A percentile compares a stretch with the other conserved stretches of the same genome.
These are phyloP conservation scores for Ophiostoma ulmi DNA, from an alignment of 2,329 filamentous ascomycete genomes.

Conservation along the genomic window DNA sequence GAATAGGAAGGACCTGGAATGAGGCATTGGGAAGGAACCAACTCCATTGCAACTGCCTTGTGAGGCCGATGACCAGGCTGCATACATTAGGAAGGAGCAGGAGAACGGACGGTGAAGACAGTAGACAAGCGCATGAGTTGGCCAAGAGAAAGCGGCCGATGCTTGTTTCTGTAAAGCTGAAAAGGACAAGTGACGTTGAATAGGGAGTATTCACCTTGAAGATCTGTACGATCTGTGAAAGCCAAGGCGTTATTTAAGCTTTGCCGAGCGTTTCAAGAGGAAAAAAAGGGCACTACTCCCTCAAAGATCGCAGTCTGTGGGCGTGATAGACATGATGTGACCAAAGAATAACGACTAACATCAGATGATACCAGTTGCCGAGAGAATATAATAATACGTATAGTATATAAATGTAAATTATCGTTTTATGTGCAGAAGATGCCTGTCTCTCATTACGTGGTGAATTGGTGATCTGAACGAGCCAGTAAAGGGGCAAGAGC, in stretches of 20 bases:
- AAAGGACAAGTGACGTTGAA: neutral
- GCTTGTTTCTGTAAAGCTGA: too few relatives aligned
- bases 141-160: neutral
- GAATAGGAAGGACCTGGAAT: neutral
- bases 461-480: too few relatives aligned
- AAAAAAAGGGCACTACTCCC: neutral
- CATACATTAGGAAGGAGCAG: neutral
- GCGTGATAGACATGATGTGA: neutral
- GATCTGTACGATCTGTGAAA: neutral
- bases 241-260: slow-evolving; percentile 3
- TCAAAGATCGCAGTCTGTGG: neutral
- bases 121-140: too few relatives aligned
- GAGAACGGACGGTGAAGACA: neutral
- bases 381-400: too few relatives aligned
- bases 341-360: neutral
- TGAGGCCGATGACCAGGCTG: neutral
- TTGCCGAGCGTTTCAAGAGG: neutral
- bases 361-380: neutral
- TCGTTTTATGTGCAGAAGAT: too few relatives aligned
- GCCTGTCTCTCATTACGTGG: too few relatives aligned
- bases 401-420: too few relatives aligned
- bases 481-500: neutral
- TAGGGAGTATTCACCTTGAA: too few relatives aligned
- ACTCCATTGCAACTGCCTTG: neutral
- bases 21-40: neutral